Percentiles rank a stretch among this genome's conserved stretches.
Evolutionary conservation across 2,329 filamentous ascomycete genomes (phyloP).

Genomic region (Geoglossum cookeanum): DNA sequence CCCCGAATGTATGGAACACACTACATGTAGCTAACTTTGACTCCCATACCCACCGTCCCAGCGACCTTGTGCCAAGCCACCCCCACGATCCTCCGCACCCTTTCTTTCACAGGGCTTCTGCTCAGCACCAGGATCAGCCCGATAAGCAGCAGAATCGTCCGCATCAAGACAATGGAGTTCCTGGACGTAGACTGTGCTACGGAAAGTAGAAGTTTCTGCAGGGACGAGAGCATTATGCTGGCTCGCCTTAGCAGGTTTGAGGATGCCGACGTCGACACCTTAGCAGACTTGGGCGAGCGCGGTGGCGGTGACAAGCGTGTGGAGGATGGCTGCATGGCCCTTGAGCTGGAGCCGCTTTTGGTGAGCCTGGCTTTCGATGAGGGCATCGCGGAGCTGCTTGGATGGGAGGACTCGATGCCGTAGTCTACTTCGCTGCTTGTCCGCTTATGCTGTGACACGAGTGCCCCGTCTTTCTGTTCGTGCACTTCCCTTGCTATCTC

Average conservation of each 20-base stretch:
- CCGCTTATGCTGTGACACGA: constrained; percentile 23
- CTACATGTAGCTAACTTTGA: constrained; percentile 91
- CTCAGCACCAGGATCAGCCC: constrained; percentile 62
- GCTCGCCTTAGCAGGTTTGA: background rate
- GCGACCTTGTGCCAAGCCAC: constrained; percentile 64
- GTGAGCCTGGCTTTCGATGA: constrained; percentile 11
- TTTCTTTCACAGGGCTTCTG: constrained; percentile 53
- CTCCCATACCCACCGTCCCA: constrained; percentile 81
- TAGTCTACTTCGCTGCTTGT: constrained; percentile 49
- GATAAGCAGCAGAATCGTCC: constrained; percentile 58
- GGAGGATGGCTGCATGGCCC: background rate
- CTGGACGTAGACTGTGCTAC: constrained; percentile 7
- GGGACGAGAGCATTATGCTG: background rate
- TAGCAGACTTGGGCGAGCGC: constrained; percentile 1
- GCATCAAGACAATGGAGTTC: constrained; percentile 35
- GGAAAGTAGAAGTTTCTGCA: background rate
- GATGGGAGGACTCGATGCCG: constrained; percentile 39
- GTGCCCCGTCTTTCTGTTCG: constrained; percentile 10
- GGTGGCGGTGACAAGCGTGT: constrained; percentile 4
- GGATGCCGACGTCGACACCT: background rate
- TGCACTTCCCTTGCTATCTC: constrained; percentile 16
- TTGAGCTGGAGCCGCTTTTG: constrained; percentile 11
- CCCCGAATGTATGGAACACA: too few relatives aligned
- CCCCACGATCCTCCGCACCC: constrained; percentile 47
- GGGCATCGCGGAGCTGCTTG: constrained; percentile 14